Base-by-base conservation (phyloP, 108 stramenopile genomes). In the Skeletonema tropicum region DNA sequence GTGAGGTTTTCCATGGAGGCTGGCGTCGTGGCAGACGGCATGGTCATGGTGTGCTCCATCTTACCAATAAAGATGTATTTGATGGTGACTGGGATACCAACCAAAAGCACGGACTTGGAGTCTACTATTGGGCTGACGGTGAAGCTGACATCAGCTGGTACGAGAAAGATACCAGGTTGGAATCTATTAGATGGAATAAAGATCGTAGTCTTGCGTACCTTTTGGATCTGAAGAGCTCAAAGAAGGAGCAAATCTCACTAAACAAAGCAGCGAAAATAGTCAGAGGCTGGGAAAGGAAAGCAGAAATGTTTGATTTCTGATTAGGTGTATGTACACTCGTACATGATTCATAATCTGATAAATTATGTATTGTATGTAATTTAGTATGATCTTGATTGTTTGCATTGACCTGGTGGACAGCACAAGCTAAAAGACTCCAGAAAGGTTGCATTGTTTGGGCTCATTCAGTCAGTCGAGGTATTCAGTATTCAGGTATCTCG, bases 131-230 rank as follows among this genome's bases (percentile, higher is more conserved):
- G 81, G 36, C 45, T 21, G 81, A 82, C 35, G 81, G 81, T 5
- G 81, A 82, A n/a, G 81, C 71, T 46, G 81, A 82, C 58, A 38
- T 82, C n/a, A 72, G 70, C 9, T 70, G 69, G 74, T 82, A 82
- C 35, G 48, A 75, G 33, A 35, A 82, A 33, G 70, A 82, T 72
- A 36, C 30, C 46, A 71, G 81, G 48, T 6, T 71, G 32, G 70
- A 75, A 63, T 82, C 81, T 29, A 42, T 82, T 14, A 63, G 81
- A 15, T 82, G 81, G 81, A 74, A 70, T 2, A 82, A 75, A 13
- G 81, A 82, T 68, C 81, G 81, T 29, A 60, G 66, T 3, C 64
- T 68, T 30, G 35, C 74, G 23, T 75, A 64, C 33, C 69, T 23
- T 0, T 63, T 82, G 26, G 75, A 75, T 57, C 41, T 82, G 21